Conservation (phyloP, 352 stramenopile species). For the Pythium aquatile region DNA sequence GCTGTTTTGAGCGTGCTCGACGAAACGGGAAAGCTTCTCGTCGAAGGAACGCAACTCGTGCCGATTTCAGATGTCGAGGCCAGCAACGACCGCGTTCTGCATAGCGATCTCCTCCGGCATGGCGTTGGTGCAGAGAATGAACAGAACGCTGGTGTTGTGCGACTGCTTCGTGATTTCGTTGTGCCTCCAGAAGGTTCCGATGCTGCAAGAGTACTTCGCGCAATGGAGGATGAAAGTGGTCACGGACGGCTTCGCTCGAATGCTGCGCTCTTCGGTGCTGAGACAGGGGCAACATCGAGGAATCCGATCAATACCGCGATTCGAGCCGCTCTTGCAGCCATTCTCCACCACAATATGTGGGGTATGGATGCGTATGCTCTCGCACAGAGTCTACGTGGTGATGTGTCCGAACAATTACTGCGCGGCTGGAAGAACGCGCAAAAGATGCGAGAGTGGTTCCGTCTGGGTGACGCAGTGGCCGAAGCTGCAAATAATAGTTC, state of each 20-base stretch:
- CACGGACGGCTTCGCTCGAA: slow-evolving; percentile 3
- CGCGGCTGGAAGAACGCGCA: slow-evolving; percentile 82
- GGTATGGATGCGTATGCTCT: slow-evolving; percentile 79
- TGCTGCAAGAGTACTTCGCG: slow-evolving; percentile 24
- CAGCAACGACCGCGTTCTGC: slow-evolving; percentile 49
- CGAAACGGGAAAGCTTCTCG: slow-evolving; percentile 46
- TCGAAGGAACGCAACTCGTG: slow-evolving; percentile 46
- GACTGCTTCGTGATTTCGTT: slow-evolving; percentile 62
- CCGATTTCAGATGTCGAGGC: slow-evolving; percentile 51
- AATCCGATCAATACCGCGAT: slow-evolving; percentile 55
- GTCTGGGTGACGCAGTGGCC: slow-evolving; percentile 67
- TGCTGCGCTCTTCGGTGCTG: neutral
- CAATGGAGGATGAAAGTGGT: slow-evolving; percentile 17
- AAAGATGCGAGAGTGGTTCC: slow-evolving; percentile 88
- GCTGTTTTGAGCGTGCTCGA: slow-evolving; percentile 47
- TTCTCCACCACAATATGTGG: slow-evolving; percentile 88
- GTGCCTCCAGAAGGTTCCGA: slow-evolving; percentile 35
- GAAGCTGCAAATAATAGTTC: slow-evolving; percentile 42
- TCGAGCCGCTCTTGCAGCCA: slow-evolving; percentile 65
- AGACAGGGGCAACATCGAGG: slow-evolving; percentile 2
- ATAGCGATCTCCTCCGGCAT: slow-evolving; percentile 70
- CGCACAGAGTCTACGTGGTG: slow-evolving; percentile 47
- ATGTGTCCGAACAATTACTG: slow-evolving; percentile 67
- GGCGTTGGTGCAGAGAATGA: slow-evolving; percentile 42
- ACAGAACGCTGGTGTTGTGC: slow-evolving; percentile 57